Evolutionary conservation across 2,329 filamentous ascomycete genomes (phyloP).

Genomic region (Alternaria sp.): DNA sequence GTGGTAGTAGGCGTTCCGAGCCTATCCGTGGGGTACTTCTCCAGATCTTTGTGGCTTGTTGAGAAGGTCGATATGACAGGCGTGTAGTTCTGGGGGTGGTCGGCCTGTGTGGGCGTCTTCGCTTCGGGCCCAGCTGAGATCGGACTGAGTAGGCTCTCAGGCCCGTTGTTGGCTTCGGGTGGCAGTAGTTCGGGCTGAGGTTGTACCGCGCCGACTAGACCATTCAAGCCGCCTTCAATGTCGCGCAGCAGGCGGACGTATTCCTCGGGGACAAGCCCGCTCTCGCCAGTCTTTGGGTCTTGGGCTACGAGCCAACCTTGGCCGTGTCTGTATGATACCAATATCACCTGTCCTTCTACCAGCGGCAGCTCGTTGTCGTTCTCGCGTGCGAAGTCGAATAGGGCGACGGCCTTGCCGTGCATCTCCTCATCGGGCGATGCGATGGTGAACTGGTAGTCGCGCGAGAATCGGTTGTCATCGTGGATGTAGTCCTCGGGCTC

Average conservation of each 20-base stretch:
- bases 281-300: slow-evolving; percentile 92
- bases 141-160: slow-evolving; percentile 41
- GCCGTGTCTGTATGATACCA: slow-evolving; percentile 93
- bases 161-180: slow-evolving; percentile 27
- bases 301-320: slow-evolving; percentile 98
- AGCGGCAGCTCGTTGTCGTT: slow-evolving; percentile 96
- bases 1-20: slow-evolving; percentile 46
- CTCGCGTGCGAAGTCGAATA: slow-evolving; percentile 94
- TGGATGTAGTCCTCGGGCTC: slow-evolving; percentile 55
- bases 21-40: slow-evolving; percentile 53
- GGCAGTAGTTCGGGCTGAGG: slow-evolving; percentile 12
- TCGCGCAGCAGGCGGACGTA: slow-evolving; percentile 92
- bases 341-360: slow-evolving; percentile 92
- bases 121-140: slow-evolving; percentile 45
- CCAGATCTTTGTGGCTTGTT: slow-evolving; percentile 58
- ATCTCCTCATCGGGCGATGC: slow-evolving; percentile 96
- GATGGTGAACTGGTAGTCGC: slow-evolving; percentile 93
- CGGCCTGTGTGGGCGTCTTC: slow-evolving; percentile 49
- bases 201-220: slow-evolving; percentile 42
- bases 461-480: slow-evolving; percentile 81
- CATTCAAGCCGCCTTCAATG: slow-evolving; percentile 82
- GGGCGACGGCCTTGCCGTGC: slow-evolving; percentile 92
- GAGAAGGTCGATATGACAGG: slow-evolving; percentile 60
- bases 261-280: slow-evolving; percentile 92
- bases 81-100: slow-evolving; percentile 45